Evolutionary conservation across 768 basidiomycete genomes (phyloP), one percentile per base, ranked within the genome.

Genomic region (Arthromyces matolae): DNA sequence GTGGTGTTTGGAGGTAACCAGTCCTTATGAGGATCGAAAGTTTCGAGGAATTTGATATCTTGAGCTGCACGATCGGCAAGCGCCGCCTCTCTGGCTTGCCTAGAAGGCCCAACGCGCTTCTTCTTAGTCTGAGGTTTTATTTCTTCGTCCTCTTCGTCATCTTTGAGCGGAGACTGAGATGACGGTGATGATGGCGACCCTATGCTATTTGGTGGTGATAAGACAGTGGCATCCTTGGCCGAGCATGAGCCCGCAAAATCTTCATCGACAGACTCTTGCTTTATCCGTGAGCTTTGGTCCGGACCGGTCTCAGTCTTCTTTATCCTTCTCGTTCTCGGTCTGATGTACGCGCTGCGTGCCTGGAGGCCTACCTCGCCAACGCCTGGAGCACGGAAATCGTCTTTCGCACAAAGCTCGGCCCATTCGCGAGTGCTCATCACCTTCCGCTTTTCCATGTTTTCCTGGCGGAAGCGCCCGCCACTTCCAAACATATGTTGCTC

Each of bases 401-500:
- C 83, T 52, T 79, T 83, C 22, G 64, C 65, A 54, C 87, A 88
- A 4, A 90, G 66, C 59, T 93, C 90, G 0, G 78, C 79, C 91
- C 91, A 94, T 65, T 94, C 91, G 45, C 88, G 83, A 18, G 90
- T 81, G 59, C 87, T 92, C 81, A 89, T 84, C 42, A 80, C 64
- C 55, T 81, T 81, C 52, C 89, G 78, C 66, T 90, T 93, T 70
- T 92, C 92, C 60, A 96, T 77, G 61, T 96, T 98, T 67, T 91
- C 81, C 56, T 91, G 86, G 18, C 90, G 81, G 64, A 92, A 98
- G 5, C 94, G 75, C 2, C 95, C 95, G 5, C 81, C 82, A 45
- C 79, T 77, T 8, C 95, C 95, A 32, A 84, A 69, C 84, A 97
- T 92, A 62, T 85, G 83, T 64, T 98, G 95, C 62, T 93, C 92